phyloP scores from a whole-genome alignment of 768 basidiomycete species.

The Rhizopogon rudus region DNA sequence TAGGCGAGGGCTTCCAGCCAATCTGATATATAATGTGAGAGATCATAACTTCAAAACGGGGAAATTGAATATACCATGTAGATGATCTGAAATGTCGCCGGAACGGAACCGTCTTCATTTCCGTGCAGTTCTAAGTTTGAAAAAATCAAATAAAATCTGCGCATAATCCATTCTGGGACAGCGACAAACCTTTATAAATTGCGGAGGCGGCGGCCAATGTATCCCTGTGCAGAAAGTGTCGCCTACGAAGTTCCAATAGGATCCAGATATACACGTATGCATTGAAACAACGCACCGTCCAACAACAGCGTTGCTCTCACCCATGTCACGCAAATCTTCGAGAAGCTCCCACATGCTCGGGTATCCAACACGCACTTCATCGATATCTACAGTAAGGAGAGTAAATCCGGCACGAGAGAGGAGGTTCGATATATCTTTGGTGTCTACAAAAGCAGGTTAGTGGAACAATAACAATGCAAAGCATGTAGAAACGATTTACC shows the following conservation, averaged over 20 bases:
- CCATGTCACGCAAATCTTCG: conserved; percentile 94
- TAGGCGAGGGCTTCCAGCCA: conserved; percentile 75
- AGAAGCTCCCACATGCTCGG: conserved; percentile 96
- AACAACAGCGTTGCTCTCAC: conserved; percentile 88
- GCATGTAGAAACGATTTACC: conserved; percentile 38
- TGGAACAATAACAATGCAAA: conserved; percentile 1
- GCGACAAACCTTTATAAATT: conserved; percentile 77
- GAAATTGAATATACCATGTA: conserved; percentile 64
- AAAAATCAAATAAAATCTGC: not conserved
- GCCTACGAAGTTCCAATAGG: conserved; percentile 33
- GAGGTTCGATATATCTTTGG: conserved; percentile 88
- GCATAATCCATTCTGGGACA: not conserved
- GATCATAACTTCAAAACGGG: not conserved
- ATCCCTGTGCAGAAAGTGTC: conserved; percentile 70
- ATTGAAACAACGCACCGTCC: conserved; percentile 50
- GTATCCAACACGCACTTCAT: conserved; percentile 87
- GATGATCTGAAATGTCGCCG: conserved; percentile 95
- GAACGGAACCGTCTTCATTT: conserved; percentile 74
- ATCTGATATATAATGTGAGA: conserved; percentile 40
- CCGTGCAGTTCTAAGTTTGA: conserved; percentile 69
- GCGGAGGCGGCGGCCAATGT: conserved; percentile 88
- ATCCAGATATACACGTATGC: not conserved
- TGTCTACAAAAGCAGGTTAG: conserved; percentile 47
- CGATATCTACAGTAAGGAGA: conserved; percentile 89
- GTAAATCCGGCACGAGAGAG: conserved; percentile 91